Evolutionary conservation across 2,329 filamentous ascomycete species (phyloP).

Genomic region (Monosporascus sp.): DNA sequence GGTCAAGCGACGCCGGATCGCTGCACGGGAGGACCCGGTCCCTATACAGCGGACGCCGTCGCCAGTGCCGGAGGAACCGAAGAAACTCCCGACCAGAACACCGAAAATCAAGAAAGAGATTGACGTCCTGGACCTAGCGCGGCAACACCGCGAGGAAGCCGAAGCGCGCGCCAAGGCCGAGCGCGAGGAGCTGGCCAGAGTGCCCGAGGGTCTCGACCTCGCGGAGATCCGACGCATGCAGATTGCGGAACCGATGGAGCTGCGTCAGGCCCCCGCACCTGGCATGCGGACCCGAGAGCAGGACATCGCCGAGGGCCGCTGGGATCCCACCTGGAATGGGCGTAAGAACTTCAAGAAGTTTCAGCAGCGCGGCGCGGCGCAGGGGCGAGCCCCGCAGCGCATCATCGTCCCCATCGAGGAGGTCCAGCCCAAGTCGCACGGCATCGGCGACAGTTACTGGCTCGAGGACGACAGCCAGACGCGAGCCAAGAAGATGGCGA

Average conservation of each 20-base stretch:
- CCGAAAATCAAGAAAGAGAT: conserved; percentile 50
- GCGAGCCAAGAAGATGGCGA: conserved; percentile 22
- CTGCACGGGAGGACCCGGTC: conserved; percentile 45
- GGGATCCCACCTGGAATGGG: conserved; percentile 89
- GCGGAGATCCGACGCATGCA: conserved; percentile 67
- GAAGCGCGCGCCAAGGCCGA: conserved; percentile 56
- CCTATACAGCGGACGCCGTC: conserved; percentile 25
- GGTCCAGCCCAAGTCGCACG: conserved; percentile 64
- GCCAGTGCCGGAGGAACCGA: conserved; percentile 22
- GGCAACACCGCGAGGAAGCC: conserved; percentile 56
- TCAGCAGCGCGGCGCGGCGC: conserved; percentile 47
- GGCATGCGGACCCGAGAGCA: conserved; percentile 37
- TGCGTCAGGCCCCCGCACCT: conserved; percentile 38
- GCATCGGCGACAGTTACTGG: conserved; percentile 74
- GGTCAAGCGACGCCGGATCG: conserved; percentile 72
- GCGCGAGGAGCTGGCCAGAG: conserved; percentile 45
- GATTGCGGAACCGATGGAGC: conserved; percentile 69
- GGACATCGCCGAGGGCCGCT: conserved; percentile 53
- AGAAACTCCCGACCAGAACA: conserved; percentile 39
- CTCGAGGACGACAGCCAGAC: conserved; percentile 45
- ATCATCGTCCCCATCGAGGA: conserved; percentile 69
- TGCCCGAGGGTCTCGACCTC: conserved; percentile 62
- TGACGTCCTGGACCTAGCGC: conserved; percentile 63
- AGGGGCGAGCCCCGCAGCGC: conserved; percentile 33
- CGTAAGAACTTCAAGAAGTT: conserved; percentile 96